phyloP scores from a whole-genome alignment of 2,329 filamentous ascomycete genomes.

The Plenodomus lindquistii region DNA sequence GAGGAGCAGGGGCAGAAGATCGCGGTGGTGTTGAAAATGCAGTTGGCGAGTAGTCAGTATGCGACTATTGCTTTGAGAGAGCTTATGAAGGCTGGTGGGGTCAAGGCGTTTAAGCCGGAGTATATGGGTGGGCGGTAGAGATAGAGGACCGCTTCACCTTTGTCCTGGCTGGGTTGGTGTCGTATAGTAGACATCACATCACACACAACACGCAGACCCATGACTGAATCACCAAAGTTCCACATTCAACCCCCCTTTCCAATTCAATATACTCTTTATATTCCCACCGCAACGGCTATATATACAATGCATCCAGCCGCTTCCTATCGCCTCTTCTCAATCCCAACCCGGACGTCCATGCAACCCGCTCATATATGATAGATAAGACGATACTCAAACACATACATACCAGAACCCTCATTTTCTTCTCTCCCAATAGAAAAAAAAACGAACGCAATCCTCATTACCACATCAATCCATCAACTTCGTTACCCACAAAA shows the following conservation, averaged over 20 bases:
- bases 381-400: not conserved
- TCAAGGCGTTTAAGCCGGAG: constrained; percentile 65
- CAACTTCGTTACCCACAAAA: not conserved
- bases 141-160: no score
- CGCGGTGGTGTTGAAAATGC: constrained; percentile 72
- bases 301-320: not conserved
- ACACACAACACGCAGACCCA: not conserved
- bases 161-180: no score
- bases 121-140: constrained; percentile 53
- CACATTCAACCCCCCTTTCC: not conserved
- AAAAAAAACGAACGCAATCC: not conserved
- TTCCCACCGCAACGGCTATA: not conserved
- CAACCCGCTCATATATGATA: not conserved
- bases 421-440: not conserved
- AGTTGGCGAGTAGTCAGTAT: constrained; percentile 78
- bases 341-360: no score
- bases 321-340: not conserved
- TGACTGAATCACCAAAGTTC: not conserved
- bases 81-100: constrained; percentile 69
- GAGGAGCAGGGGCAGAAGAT: constrained; percentile 54
- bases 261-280: not conserved
- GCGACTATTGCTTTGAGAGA: constrained; percentile 83
- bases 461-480: not conserved
- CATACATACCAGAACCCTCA: not conserved
- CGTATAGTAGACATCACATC: not conserved